Base-by-base conservation (phyloP, 106 monocot genomes). In the Phalaenopsis aphrodite region DNA sequence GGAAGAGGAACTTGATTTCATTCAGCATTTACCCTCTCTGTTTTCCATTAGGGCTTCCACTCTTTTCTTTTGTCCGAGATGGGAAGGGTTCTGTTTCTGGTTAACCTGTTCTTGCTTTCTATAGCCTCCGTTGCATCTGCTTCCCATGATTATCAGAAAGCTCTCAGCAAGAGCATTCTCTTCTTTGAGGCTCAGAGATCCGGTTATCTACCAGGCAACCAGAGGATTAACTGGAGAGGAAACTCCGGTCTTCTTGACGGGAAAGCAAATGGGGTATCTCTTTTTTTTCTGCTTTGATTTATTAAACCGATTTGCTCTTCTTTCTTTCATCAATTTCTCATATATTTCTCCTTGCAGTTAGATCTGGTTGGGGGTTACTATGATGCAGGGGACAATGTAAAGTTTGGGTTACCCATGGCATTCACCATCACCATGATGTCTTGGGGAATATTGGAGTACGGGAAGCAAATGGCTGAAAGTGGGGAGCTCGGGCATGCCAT, bases 121-220 rank as follows among this genome's bases (percentile, higher is more conserved):
- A 15, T 81, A 48, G 21, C 57, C 23, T 73, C 80, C 39, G 58
- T 80, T 24, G 87, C 78, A 9, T 24, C 18, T 43, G 89, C 82
- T 41, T 84, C 88, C 37, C 98, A 98, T 81, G 97, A 98, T 82
- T 94, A 98, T 71, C 81, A 82, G 49, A 77, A 79, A 58, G 97
- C 97, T 79, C 84, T 98, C 38, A 92, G 82, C 49, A 94, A 94
- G 87, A 88, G 91, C 86, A 86, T 94, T 84, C 84, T 94, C 78
- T 94, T 87, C 87, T 92, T 91, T 73, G 94, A 98, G 86, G 97
- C 97, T 16, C 97, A 98, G 89, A 90, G 97, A 80, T 98, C 97
- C 69, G 97, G 97, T 0, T 49, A 81, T 55, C 86, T 98, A 12
- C 97, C 97, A 16, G 45, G 80, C 4, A 75, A 84, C 64, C 97